Evolutionary conservation across 495 filamentous ascomycete genomes (phyloP).

Genomic region (Pseudoneurospora amorphoporcata): DNA sequence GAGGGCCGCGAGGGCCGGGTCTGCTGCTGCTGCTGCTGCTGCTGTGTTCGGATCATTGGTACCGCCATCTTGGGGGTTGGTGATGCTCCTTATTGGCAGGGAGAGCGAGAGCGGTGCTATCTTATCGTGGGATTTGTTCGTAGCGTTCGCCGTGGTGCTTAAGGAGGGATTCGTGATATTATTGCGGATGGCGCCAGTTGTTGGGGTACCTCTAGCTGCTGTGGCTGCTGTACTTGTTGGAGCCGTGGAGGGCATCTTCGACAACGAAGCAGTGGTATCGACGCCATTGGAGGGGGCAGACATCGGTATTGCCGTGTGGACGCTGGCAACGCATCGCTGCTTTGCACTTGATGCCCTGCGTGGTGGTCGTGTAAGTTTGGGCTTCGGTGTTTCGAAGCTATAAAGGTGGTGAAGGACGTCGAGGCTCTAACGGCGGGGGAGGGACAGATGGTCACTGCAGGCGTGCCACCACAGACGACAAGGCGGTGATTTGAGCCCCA

Average conservation of each 20-base stretch:
- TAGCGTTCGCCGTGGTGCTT: not conserved
- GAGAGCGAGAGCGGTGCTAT: not conserved
- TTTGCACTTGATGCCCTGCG: not conserved
- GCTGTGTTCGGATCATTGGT: slow-evolving; percentile 1
- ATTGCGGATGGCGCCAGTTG: slow-evolving; percentile 1
- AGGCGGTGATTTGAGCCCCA: not conserved
- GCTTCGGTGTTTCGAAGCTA: not conserved
- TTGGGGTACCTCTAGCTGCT: not conserved
- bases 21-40: not conserved
- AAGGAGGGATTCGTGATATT: slow-evolving; percentile 5
- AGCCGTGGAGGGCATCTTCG: slow-evolving; percentile 14
- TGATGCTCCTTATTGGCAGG: not conserved
- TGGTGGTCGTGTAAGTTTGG: not conserved
- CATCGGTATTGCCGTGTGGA: slow-evolving; percentile 23
- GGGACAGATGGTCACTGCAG: not conserved
- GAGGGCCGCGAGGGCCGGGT: slow-evolving; percentile 33
- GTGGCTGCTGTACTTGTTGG: slow-evolving; percentile 2
- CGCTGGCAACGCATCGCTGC: slow-evolving; percentile 25
- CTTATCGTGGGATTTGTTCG: not conserved
- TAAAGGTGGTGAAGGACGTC: not conserved
- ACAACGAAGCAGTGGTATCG: slow-evolving; percentile 10
- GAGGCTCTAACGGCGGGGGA: not conserved
- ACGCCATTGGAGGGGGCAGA: slow-evolving; percentile 30
- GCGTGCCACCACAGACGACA: not conserved
- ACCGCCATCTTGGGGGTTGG: not conserved